Evolutionary conservation across 2,329 filamentous ascomycete species (phyloP).

Genomic region (Nectriaceae sp.): DNA sequence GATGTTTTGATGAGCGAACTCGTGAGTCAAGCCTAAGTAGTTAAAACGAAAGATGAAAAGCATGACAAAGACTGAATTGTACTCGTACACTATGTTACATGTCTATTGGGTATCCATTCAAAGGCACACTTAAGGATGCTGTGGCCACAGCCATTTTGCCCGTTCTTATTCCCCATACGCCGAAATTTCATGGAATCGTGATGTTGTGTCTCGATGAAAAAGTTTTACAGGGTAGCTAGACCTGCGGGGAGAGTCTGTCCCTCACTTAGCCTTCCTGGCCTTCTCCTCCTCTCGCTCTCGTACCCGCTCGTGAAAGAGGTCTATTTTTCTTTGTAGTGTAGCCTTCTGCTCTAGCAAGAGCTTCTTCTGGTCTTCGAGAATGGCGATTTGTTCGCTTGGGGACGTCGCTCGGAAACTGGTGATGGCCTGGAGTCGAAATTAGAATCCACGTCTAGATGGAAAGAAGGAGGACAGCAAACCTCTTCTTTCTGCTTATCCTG

Average conservation of each 20-base stretch:
- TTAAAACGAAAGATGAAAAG: neutral
- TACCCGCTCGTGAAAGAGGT: constrained; percentile 41
- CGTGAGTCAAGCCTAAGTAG: too few relatives aligned
- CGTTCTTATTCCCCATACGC: too few relatives aligned
- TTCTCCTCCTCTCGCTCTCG: constrained; percentile 37
- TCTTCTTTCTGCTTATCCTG: constrained; percentile 48
- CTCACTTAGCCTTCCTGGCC: constrained; percentile 21
- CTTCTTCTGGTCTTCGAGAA: constrained; percentile 44
- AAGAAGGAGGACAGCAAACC: constrained; percentile 30
- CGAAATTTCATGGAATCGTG: neutral
- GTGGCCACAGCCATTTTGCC: neutral
- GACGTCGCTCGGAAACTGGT: constrained; percentile 41
- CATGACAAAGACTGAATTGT: constrained; percentile 4
- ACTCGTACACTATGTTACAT: constrained; percentile 15
- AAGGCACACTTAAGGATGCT: neutral
- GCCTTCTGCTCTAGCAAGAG: constrained; percentile 40
- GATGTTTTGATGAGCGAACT: too few relatives aligned
- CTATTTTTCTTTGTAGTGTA: constrained; percentile 45
- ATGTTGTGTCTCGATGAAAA: too few relatives aligned
- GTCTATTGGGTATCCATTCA: constrained; percentile 21
- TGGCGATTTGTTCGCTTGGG: constrained; percentile 46
- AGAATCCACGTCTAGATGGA: neutral
- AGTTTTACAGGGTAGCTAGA: too few relatives aligned
- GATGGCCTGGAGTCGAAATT: constrained; percentile 29
- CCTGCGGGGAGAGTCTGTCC: too few relatives aligned